A percentile compares a stretch with the other conserved stretches of the same genome.
phyloP scores from a whole-genome alignment of 1,284 basidiomycete genomes.

The Leucoagaricus sp. region DNA sequence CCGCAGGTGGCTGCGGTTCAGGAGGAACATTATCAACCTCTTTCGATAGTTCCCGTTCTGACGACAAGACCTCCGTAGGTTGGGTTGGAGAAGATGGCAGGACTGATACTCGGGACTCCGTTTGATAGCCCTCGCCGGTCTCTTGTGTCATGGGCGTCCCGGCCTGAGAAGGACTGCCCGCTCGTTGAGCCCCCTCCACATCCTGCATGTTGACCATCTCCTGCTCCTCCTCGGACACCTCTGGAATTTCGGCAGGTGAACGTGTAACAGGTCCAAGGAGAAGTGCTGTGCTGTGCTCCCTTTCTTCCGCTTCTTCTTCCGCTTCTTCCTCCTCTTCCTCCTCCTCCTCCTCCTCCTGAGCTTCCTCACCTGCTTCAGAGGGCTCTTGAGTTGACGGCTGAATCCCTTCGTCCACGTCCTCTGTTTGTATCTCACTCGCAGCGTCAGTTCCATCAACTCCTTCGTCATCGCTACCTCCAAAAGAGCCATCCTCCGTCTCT shows the following conservation, averaged over 20 bases:
- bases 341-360: neutral
- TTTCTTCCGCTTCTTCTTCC: neutral
- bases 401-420: neutral
- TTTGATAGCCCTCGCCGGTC: neutral
- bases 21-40: neutral
- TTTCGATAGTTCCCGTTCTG: neutral
- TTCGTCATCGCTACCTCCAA: constrained; percentile 19
- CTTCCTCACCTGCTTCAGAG: neutral
- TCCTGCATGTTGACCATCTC: neutral
- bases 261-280: constrained; percentile 1
- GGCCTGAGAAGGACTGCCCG: neutral
- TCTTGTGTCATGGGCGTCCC: neutral
- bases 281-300: constrained; percentile 11
- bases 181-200: neutral
- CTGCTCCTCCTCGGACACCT: neutral
- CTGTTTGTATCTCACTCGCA: neutral
- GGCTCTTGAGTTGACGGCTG: neutral
- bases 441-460: constrained; percentile 14
- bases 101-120: neutral
- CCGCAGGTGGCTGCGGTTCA: neutral
- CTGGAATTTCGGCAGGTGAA: neutral
- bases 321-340: constrained; percentile 16
- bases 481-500: constrained; percentile 28
- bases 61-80: neutral
- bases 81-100: neutral